phyloP scores from a whole-genome alignment of 768 basidiomycete genomes.

The Suillus americanus region DNA sequence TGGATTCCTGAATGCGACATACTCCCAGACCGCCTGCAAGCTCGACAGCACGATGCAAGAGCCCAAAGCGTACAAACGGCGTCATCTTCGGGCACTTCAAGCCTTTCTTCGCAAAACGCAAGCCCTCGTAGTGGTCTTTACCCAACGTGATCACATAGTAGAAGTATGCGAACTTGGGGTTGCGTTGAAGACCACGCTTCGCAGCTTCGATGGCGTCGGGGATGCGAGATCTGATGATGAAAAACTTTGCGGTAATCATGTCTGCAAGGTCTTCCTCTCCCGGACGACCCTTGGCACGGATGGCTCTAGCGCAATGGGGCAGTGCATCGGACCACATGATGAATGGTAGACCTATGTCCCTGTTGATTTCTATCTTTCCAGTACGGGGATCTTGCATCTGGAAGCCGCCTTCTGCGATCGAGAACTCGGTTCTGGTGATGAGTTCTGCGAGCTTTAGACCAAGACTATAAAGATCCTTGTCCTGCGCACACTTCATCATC shows the following conservation, averaged over 20 bases:
- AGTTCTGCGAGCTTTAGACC: constrained; percentile 48
- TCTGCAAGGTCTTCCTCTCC: constrained; percentile 55
- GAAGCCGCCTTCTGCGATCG: constrained; percentile 57
- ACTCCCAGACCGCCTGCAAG: constrained; percentile 61
- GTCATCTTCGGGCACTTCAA: constrained; percentile 54
- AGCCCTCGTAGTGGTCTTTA: constrained; percentile 46
- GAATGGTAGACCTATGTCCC: constrained; percentile 57
- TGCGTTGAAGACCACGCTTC: constrained; percentile 48
- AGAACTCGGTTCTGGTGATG: constrained; percentile 60
- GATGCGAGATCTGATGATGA: constrained; percentile 48
- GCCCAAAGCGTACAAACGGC: constrained; percentile 53
- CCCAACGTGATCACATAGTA: constrained; percentile 61
- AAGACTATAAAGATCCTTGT: constrained; percentile 50
- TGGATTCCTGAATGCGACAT: constrained; percentile 44
- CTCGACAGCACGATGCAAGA: constrained; percentile 62
- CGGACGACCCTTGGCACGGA: constrained; percentile 43
- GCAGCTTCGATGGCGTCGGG: constrained; percentile 49
- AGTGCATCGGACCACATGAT: constrained; percentile 57
- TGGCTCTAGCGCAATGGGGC: constrained; percentile 56
- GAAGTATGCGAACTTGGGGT: constrained; percentile 60
- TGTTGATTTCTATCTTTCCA: constrained; percentile 37
- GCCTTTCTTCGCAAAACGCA: constrained; percentile 66
- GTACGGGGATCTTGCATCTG: constrained; percentile 43
- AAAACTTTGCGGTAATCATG: constrained; percentile 63
- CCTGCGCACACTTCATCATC: constrained; percentile 49